Conservation (phyloP, 1,139 yeast genomes). For the Debaryomyces singareniensis region DNA sequence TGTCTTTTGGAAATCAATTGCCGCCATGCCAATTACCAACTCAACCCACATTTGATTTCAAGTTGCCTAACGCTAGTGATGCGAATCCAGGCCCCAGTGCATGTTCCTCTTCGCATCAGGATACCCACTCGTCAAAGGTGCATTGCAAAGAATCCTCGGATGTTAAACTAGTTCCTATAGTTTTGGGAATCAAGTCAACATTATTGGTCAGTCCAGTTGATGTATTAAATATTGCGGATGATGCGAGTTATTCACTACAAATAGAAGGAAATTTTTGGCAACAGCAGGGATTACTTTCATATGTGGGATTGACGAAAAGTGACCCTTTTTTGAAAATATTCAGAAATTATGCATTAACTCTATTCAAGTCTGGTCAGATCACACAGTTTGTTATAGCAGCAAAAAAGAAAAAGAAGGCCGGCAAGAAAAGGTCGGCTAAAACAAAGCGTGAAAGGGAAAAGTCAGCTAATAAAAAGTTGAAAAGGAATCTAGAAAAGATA, state of each 20-base stretch:
- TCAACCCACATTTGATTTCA: not conserved
- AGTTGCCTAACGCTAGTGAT: not conserved
- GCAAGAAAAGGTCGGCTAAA: conserved; percentile 1
- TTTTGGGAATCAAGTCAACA: conserved; percentile 5
- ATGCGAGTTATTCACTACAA: conserved; percentile 31
- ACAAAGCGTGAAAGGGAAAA: conserved; percentile 2
- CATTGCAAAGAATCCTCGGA: too few relatives aligned
- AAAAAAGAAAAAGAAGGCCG: conserved; percentile 6
- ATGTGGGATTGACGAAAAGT: conserved; percentile 36
- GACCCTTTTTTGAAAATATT: conserved; percentile 37
- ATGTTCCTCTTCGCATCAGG: not conserved
- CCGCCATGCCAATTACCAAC: not conserved
- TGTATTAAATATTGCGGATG: conserved; percentile 26
- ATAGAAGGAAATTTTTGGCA: conserved; percentile 37
- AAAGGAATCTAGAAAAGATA: too few relatives aligned
- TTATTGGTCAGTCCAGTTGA: conserved; percentile 32
- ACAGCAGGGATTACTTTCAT: conserved; percentile 37
- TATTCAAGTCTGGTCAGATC: conserved; percentile 33
- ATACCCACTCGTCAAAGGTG: not conserved
- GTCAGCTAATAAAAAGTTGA: conserved; percentile 1
- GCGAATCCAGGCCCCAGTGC: not conserved
- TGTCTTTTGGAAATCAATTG: not conserved
- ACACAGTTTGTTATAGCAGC: conserved; percentile 18
- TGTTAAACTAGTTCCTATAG: not conserved
- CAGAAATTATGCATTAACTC: conserved; percentile 29